phyloP scores from a whole-genome alignment of 768 basidiomycete genomes.

The Rhodotorula kratochvilovae region DNA sequence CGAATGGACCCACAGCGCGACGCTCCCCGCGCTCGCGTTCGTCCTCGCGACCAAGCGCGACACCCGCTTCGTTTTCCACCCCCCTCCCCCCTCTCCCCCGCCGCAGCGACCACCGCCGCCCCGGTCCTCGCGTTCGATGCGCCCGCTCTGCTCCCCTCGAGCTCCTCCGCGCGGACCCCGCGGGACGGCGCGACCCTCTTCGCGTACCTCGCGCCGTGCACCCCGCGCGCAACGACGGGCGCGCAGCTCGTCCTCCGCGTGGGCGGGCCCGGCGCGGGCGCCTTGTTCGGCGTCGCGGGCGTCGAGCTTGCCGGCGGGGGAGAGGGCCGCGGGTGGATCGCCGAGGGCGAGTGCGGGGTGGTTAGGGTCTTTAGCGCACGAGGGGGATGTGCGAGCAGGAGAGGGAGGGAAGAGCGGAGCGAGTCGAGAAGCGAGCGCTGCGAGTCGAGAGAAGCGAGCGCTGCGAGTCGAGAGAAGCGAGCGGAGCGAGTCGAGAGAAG shows the following conservation, averaged over 20 bases:
- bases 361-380: conserved; percentile 4
- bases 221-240: conserved; percentile 13
- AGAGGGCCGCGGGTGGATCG: conserved; percentile 20
- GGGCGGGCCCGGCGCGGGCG: conserved; percentile 15
- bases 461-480: no score
- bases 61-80: conserved; percentile 77
- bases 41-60: conserved; percentile 91
- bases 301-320: conserved; percentile 8
- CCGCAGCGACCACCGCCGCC: conserved; percentile 22
- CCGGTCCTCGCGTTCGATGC: conserved; percentile 52
- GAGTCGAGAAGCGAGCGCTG: no score
- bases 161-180: not conserved
- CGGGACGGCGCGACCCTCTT: conserved; percentile 34
- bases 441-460: no score
- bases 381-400: no score
- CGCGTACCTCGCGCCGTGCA: conserved; percentile 28
- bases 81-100: conserved; percentile 39
- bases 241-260: conserved; percentile 34
- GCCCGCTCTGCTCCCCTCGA: conserved; percentile 2
- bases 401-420: no score
- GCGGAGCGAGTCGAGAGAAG: no score
- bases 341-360: conserved; percentile 35
- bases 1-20: conserved; percentile 70
- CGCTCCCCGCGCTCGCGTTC: conserved; percentile 83
- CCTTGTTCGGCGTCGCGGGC: conserved; percentile 32